Percentiles rank a stretch among this genome's conserved stretches.
phyloP scores from a whole-genome alignment of 495 filamentous ascomycete genomes.

The Penicillium flavigenum region DNA sequence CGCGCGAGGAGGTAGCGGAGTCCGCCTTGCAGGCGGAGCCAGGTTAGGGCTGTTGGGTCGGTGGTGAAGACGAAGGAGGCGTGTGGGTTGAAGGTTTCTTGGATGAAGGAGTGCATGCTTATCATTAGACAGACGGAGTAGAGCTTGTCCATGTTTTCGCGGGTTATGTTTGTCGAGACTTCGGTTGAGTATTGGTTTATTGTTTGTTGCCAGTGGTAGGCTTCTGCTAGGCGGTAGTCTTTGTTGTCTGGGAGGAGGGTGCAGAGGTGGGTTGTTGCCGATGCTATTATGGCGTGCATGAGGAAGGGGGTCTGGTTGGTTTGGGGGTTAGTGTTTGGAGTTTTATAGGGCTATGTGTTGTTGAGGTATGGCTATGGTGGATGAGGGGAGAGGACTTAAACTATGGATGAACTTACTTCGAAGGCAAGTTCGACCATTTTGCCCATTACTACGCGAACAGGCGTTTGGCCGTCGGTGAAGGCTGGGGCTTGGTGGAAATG shows the following conservation, averaged over 20 bases:
- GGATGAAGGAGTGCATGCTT: slow-evolving; percentile 38
- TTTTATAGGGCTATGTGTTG: background rate
- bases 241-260: slow-evolving; percentile 29
- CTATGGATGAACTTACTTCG: slow-evolving; percentile 28
- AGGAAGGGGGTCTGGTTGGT: slow-evolving; percentile 43
- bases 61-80: slow-evolving; percentile 45
- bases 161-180: slow-evolving; percentile 27
- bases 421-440: slow-evolving; percentile 42
- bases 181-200: slow-evolving; percentile 41
- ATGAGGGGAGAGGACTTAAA: background rate
- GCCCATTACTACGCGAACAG: slow-evolving; percentile 28
- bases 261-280: slow-evolving; percentile 43
- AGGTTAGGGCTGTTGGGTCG: slow-evolving; percentile 37
- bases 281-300: slow-evolving; percentile 48
- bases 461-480: slow-evolving; percentile 23
- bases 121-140: slow-evolving; percentile 46
- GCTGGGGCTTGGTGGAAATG: slow-evolving; percentile 36
- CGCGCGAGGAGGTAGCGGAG: slow-evolving; percentile 40
- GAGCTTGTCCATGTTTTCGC: slow-evolving; percentile 44
- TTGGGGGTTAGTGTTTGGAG: slow-evolving; percentile 12
- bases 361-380: background rate
- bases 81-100: slow-evolving; percentile 38
- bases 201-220: slow-evolving; percentile 45
- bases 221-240: slow-evolving; percentile 37
- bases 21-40: slow-evolving; percentile 44